Evolutionary conservation across 768 basidiomycete genomes (phyloP).

Genomic region (Paxillus rubicundulus): DNA sequence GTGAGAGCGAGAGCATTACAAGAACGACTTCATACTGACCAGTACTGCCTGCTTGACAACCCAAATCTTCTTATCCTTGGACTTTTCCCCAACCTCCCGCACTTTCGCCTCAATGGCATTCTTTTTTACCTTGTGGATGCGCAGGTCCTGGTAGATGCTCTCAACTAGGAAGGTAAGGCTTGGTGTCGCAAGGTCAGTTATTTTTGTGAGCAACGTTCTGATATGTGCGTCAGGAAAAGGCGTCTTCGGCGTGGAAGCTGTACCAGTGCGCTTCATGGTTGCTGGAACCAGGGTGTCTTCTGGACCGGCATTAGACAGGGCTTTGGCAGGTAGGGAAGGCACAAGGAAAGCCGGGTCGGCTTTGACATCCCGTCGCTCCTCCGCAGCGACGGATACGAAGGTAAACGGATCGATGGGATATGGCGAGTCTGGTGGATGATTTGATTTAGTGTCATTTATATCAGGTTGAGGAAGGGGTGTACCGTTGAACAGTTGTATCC

Average conservation of each 20-base stretch:
- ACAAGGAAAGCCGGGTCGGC: slow-evolving; percentile 43
- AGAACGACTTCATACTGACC: not conserved
- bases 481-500: slow-evolving; percentile 87
- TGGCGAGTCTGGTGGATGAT: slow-evolving; percentile 54
- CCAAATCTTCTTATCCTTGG: slow-evolving; percentile 73
- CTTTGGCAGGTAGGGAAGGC: slow-evolving; percentile 43
- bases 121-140: slow-evolving; percentile 74
- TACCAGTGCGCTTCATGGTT: slow-evolving; percentile 24
- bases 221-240: slow-evolving; percentile 69
- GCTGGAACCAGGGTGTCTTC: slow-evolving; percentile 14
- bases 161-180: slow-evolving; percentile 71
- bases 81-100: slow-evolving; percentile 72
- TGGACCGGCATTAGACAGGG: slow-evolving; percentile 21
- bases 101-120: slow-evolving; percentile 81
- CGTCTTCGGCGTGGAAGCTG: slow-evolving; percentile 44
- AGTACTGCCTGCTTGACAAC: slow-evolving; percentile 45
- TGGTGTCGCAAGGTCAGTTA: slow-evolving; percentile 55
- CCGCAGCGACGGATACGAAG: slow-evolving; percentile 52
- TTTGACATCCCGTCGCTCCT: slow-evolving; percentile 29
- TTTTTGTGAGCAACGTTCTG: slow-evolving; percentile 58
- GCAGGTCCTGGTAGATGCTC: slow-evolving; percentile 66
- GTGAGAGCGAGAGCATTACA: not conserved
- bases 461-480: slow-evolving; percentile 19
- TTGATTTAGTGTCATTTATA: slow-evolving; percentile 3
- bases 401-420: slow-evolving; percentile 77